Conservation (phyloP, 345 rosid genomes). For the Ricinus communis region DNA sequence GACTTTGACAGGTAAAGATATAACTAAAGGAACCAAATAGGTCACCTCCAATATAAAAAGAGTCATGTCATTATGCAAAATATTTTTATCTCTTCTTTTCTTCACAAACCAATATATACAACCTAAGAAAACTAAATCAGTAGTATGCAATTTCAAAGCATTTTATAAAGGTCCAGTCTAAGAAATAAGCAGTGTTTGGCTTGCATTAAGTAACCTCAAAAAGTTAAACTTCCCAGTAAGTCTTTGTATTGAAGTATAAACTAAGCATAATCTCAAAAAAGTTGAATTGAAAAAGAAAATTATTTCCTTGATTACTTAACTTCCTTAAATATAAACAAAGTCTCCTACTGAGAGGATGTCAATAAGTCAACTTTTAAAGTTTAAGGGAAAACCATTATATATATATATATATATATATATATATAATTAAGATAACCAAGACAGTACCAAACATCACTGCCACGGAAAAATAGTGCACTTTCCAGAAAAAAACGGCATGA, state of each 20-base stretch:
- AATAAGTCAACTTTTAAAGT: neutral
- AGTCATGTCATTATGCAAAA: neutral
- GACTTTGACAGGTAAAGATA: neutral
- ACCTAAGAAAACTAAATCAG: neutral
- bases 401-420: too few species aligned
- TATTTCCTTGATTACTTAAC: too few species aligned
- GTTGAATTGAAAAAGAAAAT: neutral
- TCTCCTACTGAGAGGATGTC: neutral
- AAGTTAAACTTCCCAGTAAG: neutral
- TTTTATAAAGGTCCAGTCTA: neutral
- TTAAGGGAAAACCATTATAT: neutral
- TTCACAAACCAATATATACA: neutral
- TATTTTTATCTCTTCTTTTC: neutral
- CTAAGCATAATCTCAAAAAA: neutral
- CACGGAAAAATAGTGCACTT: too few species aligned
- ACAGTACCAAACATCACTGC: too few species aligned
- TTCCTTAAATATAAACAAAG: too few species aligned
- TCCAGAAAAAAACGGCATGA: neutral
- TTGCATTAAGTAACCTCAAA: neutral
- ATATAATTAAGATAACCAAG: too few species aligned
- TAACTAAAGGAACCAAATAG: neutral
- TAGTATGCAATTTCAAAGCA: neutral
- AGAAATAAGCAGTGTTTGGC: neutral
- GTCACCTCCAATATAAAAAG: neutral
- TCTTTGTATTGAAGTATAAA: neutral